Percentiles rank a stretch among this genome's conserved stretches.
phyloP scores from a whole-genome alignment of 1,284 basidiomycete genomes.

The Leccinum solheimii region DNA sequence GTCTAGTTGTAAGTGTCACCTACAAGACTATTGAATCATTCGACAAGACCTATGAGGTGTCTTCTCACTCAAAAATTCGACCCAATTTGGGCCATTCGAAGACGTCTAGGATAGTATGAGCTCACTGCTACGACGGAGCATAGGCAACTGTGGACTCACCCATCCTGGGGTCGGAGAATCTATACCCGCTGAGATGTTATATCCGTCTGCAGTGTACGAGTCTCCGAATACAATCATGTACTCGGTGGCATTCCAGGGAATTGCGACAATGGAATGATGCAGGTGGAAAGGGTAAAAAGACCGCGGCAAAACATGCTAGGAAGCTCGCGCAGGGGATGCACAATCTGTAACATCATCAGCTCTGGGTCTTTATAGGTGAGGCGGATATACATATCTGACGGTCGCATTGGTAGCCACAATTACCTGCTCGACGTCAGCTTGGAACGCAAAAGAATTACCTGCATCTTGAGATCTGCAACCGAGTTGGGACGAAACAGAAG shows the following conservation, averaged over 20 bases:
- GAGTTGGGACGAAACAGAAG: background rate
- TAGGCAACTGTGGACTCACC: constrained; percentile 37
- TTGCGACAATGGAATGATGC: constrained; percentile 12
- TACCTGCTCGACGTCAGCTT: background rate
- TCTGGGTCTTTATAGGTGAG: background rate
- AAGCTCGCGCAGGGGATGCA: background rate
- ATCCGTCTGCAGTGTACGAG: constrained; percentile 54
- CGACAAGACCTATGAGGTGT: background rate
- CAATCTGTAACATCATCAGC: background rate
- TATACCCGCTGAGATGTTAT: constrained; percentile 59
- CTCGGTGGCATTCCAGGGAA: constrained; percentile 32
- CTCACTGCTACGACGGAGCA: background rate
- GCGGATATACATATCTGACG: background rate
- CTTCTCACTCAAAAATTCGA: constrained; percentile 50
- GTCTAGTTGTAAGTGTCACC: constrained; percentile 56
- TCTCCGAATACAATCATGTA: constrained; percentile 60
- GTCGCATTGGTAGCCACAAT: background rate
- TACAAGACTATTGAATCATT: constrained; percentile 12
- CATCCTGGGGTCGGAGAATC: constrained; percentile 53
- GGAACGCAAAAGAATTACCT: background rate
- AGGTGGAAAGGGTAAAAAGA: background rate
- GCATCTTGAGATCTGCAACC: too few species aligned
- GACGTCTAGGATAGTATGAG: constrained; percentile 43
- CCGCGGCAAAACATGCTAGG: constrained; percentile 18
- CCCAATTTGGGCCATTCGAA: constrained; percentile 68